Evolutionary conservation across 2,329 filamentous ascomycete species (phyloP).

Genomic region (Aureobasidium lini): DNA sequence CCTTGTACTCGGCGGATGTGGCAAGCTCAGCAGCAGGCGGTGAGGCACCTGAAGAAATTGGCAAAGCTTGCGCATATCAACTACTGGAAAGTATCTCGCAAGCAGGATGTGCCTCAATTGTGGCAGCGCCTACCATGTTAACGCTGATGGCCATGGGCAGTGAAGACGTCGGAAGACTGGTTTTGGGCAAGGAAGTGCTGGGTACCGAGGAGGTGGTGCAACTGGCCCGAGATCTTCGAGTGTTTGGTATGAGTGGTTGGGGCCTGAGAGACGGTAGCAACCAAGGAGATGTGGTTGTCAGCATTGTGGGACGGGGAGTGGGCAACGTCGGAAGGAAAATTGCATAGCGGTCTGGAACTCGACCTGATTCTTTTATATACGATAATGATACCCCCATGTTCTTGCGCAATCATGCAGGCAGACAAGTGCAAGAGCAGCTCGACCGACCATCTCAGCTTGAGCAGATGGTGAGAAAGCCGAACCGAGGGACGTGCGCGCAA

Average conservation of each 20-base stretch:
- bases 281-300: conserved; percentile 67
- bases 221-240: conserved; percentile 74
- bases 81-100: conserved; percentile 73
- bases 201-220: conserved; percentile 73
- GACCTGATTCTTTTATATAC: conserved; percentile 4
- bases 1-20: conserved; percentile 82
- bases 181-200: conserved; percentile 72
- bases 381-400: conserved; percentile 17
- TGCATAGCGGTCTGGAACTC: conserved; percentile 31
- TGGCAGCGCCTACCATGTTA: conserved; percentile 67
- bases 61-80: conserved; percentile 80
- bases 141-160: conserved; percentile 96
- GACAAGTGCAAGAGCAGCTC: not conserved
- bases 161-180: conserved; percentile 84
- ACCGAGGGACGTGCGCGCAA: conserved; percentile 1
- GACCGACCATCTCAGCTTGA: not conserved
- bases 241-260: conserved; percentile 89
- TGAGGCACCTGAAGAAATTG: conserved; percentile 81
- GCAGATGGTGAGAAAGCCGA: not conserved
- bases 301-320: conserved; percentile 85
- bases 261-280: conserved; percentile 66
- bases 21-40: conserved; percentile 68
- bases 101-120: conserved; percentile 71
- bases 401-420: not conserved
- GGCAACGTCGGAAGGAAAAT: conserved; percentile 94